These are phyloP conservation scores for Cymodocea nodosa DNA, from an alignment of 116 monocot species.

Conservation along the genomic window DNA sequence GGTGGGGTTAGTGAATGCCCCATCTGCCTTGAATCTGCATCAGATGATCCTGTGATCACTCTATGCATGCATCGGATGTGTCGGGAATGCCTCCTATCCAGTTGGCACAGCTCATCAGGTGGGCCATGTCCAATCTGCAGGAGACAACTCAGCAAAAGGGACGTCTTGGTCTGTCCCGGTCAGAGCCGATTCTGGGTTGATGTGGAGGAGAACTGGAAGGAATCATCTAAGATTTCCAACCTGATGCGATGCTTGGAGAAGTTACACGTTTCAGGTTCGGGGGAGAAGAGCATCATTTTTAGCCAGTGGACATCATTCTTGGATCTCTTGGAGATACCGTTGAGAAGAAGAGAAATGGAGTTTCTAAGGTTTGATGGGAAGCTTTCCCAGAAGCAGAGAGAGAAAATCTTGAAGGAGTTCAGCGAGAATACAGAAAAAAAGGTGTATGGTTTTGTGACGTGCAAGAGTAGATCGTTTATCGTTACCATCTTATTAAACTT, in stretches of 20 bases:
- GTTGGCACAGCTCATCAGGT: constrained; percentile 45
- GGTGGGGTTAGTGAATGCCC: constrained; percentile 72
- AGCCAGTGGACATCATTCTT: constrained; percentile 88
- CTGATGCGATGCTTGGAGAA: constrained; percentile 39
- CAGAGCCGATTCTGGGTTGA: constrained; percentile 44
- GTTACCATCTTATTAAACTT: no score
- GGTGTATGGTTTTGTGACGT: constrained; percentile 14
- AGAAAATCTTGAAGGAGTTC: constrained; percentile 72
- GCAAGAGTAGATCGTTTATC: no score
- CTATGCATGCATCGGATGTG: constrained; percentile 81
- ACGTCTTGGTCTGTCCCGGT: constrained; percentile 43
- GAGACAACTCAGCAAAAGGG: constrained; percentile 25
- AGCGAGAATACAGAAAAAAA: constrained; percentile 28
- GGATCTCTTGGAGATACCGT: constrained; percentile 61
- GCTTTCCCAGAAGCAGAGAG: constrained; percentile 64
- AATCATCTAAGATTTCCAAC: constrained; percentile 57
- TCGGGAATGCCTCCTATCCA: constrained; percentile 69
- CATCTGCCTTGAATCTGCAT: constrained; percentile 80
- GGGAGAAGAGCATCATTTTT: constrained; percentile 86
- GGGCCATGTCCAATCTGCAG: constrained; percentile 79
- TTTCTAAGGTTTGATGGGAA: constrained; percentile 76
- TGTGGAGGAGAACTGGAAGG: constrained; percentile 60
- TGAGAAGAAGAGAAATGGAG: constrained; percentile 22
- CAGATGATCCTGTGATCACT: constrained; percentile 80
- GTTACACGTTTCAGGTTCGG: constrained; percentile 14